A percentile compares a stretch with the other conserved stretches of the same genome.
Evolutionary conservation across 306 rosid species (phyloP).

Genomic region (Prunus dulcis): DNA sequence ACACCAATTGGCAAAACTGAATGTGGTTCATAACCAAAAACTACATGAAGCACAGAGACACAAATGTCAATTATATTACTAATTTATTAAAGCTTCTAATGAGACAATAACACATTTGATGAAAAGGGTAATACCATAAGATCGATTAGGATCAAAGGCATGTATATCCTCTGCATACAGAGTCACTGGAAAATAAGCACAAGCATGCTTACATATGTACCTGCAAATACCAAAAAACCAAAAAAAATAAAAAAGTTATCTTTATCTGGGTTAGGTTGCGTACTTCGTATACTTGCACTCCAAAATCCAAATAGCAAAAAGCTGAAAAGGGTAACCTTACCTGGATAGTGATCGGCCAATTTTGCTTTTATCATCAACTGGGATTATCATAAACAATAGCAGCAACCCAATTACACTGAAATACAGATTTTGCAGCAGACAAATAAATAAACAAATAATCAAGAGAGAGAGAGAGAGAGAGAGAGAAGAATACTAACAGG

Average conservation of each 20-base stretch:
- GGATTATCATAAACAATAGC: constrained; percentile 46
- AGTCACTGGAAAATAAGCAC: constrained; percentile 71
- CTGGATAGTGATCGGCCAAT: constrained; percentile 56
- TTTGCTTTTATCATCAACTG: constrained; percentile 51
- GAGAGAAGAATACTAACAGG: constrained; percentile 34
- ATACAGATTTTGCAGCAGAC: neutral
- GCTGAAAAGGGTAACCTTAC: constrained; percentile 23
- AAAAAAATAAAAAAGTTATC: neutral
- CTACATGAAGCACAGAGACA: constrained; percentile 36
- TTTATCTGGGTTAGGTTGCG: neutral
- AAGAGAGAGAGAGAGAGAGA: neutral
- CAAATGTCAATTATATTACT: neutral
- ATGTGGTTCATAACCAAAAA: constrained; percentile 93
- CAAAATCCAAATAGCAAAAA: neutral
- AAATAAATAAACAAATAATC: neutral
- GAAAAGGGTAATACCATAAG: constrained; percentile 47
- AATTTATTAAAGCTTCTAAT: neutral
- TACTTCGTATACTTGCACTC: neutral
- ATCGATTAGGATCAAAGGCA: constrained; percentile 67
- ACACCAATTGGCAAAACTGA: constrained; percentile 91
- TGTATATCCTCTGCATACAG: constrained; percentile 73
- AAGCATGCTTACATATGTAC: constrained; percentile 68
- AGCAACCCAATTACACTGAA: constrained; percentile 66
- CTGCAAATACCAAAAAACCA: constrained; percentile 24
- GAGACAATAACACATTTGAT: neutral